phyloP scores from a whole-genome alignment of 2,329 filamentous ascomycete species.

The Rasamsonia emersonii region DNA sequence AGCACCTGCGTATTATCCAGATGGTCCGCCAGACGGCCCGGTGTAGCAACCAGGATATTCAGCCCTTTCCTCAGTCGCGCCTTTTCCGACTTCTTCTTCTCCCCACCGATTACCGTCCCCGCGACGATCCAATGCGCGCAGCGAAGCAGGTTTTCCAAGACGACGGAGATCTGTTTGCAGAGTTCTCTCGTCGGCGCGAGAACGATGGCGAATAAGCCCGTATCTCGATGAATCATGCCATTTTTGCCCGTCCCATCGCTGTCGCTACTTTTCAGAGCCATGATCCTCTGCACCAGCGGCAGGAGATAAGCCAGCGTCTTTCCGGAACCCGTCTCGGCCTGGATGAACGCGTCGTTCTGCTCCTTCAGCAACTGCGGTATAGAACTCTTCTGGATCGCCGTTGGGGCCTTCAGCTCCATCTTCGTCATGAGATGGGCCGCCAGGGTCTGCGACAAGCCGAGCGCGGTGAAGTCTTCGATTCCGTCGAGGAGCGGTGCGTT shows the following conservation, averaged over 20 bases:
- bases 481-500: conserved; percentile 85
- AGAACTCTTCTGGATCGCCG: conserved; percentile 86
- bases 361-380: conserved; percentile 71
- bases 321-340: conserved; percentile 93
- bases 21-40: conserved; percentile 84
- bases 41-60: conserved; percentile 92
- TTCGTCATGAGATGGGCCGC: conserved; percentile 78
- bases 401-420: conserved; percentile 81
- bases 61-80: conserved; percentile 86
- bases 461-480: conserved; percentile 72
- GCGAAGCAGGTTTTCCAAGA: conserved; percentile 76
- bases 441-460: conserved; percentile 72
- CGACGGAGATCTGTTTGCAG: conserved; percentile 84
- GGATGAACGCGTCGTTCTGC: conserved; percentile 86
- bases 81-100: conserved; percentile 77
- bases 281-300: conserved; percentile 80
- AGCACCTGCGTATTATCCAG: conserved; percentile 84
- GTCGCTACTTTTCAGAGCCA: conserved; percentile 53
- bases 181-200: conserved; percentile 88
- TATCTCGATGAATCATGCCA: conserved; percentile 63
- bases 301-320: conserved; percentile 95
- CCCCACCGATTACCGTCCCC: conserved; percentile 68
- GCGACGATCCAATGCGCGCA: conserved; percentile 91
- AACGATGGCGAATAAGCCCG: conserved; percentile 88
- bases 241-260: conserved; percentile 19